Evolutionary conservation across 768 basidiomycete genomes (phyloP).

Genomic region (Leucosporidium scottii): DNA sequence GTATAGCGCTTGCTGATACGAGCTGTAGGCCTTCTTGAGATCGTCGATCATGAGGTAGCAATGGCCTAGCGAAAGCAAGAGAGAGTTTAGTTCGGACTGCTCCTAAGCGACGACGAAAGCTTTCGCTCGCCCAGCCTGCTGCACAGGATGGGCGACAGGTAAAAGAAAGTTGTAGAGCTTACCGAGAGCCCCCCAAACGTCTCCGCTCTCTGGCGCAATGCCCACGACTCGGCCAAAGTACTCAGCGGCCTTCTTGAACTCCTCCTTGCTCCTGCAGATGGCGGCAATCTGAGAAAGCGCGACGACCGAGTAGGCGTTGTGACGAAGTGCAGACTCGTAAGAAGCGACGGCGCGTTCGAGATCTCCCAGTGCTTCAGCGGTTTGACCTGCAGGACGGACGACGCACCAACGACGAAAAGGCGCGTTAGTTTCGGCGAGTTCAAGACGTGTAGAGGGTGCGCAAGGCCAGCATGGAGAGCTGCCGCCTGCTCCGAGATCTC

Average conservation of each 20-base stretch:
- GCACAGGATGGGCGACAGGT: neutral
- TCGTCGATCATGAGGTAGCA: constrained; percentile 99
- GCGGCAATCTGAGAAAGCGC: constrained; percentile 91
- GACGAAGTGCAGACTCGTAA: constrained; percentile 90
- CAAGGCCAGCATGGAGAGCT: neutral
- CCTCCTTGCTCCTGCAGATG: constrained; percentile 94
- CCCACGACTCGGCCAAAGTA: constrained; percentile 88
- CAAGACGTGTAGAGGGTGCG: neutral
- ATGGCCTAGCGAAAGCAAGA: constrained; percentile 55
- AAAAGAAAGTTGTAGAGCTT: constrained; percentile 23
- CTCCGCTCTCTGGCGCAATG: constrained; percentile 91
- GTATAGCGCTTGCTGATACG: constrained; percentile 96
- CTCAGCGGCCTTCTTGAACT: constrained; percentile 94
- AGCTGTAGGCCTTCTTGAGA: constrained; percentile 94
- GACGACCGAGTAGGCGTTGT: constrained; percentile 83
- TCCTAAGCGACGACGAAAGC: neutral
- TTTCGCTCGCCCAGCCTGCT: neutral
- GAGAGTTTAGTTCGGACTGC: neutral
- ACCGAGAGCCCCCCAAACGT: constrained; percentile 96
- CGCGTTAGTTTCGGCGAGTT: neutral
- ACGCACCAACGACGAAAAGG: neutral
- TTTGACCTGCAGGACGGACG: constrained; percentile 57
- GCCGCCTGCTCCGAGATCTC: too few species aligned
- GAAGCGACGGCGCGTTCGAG: constrained; percentile 84
- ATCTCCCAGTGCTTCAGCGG: constrained; percentile 92